Percentiles rank a stretch among this genome's conserved stretches.
Conservation (phyloP, 371 early-diverging fungal species). For the Actinomucor elegans region DNA sequence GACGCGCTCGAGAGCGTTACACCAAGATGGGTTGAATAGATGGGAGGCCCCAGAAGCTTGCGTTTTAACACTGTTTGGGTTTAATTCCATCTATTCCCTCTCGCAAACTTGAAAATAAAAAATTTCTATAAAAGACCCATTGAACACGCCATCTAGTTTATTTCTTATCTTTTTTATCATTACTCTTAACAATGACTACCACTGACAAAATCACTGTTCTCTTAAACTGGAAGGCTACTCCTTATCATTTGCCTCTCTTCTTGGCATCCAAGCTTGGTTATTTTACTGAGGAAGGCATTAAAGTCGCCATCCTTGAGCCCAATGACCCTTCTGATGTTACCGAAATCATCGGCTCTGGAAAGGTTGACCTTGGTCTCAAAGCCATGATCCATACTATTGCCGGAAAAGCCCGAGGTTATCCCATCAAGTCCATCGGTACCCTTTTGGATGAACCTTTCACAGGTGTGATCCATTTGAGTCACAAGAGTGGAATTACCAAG, state of each 20-base stretch:
- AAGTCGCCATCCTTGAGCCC: constrained; percentile 68
- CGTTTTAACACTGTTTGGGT: too few relatives aligned
- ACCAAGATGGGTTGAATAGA: too few relatives aligned
- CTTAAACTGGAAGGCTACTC: constrained; percentile 63
- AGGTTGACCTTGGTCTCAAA: constrained; percentile 64
- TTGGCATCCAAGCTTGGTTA: constrained; percentile 63
- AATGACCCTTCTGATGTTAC: constrained; percentile 68
- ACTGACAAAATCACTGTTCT: constrained; percentile 60
- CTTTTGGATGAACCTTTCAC: constrained; percentile 70
- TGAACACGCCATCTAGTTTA: neutral
- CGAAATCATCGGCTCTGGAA: constrained; percentile 66
- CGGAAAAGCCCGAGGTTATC: constrained; percentile 65
- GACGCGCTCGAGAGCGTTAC: too few relatives aligned
- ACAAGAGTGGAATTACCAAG: constrained; percentile 54
- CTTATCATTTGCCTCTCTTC: constrained; percentile 68
- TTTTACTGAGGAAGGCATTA: constrained; percentile 60
- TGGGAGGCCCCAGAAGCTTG: too few relatives aligned
- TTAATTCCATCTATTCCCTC: neutral
- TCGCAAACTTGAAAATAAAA: neutral
- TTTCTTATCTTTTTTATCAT: neutral
- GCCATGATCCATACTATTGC: constrained; percentile 77
- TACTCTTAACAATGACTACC: constrained; percentile 18
- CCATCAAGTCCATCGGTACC: constrained; percentile 66
- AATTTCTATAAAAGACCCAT: neutral
- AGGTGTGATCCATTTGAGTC: constrained; percentile 60